Percentiles rank a stretch among this genome's conserved stretches.
These are phyloP conservation scores for Inga leiocalycina DNA, from an alignment of 306 rosid genomes.

Conservation along the genomic window DNA sequence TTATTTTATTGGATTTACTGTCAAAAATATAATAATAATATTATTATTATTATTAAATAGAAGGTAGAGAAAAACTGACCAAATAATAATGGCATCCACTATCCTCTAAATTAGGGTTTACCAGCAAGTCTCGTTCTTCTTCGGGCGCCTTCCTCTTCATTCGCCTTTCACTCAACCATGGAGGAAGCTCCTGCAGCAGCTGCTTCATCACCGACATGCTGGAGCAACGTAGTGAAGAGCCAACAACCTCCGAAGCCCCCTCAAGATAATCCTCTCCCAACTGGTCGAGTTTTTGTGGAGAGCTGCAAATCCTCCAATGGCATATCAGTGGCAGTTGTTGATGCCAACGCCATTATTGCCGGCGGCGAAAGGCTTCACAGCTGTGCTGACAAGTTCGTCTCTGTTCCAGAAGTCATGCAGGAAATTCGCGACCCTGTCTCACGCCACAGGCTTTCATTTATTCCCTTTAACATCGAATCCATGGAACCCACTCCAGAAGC, in stretches of 20 bases:
- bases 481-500: slow-evolving; percentile 84
- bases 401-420: slow-evolving; percentile 71
- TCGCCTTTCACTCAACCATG: slow-evolving; percentile 31
- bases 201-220: slow-evolving; percentile 33
- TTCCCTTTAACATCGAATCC: slow-evolving; percentile 71
- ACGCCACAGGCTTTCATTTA: slow-evolving; percentile 80
- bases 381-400: slow-evolving; percentile 74
- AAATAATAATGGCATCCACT: background rate
- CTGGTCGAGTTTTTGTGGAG: slow-evolving; percentile 46
- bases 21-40: no score
- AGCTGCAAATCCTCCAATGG: slow-evolving; percentile 64
- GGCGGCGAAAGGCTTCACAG: slow-evolving; percentile 68
- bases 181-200: slow-evolving; percentile 39
- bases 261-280: slow-evolving; percentile 32
- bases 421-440: slow-evolving; percentile 93
- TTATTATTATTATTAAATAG: no score
- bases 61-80: no score
- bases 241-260: slow-evolving; percentile 47
- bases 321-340: slow-evolving; percentile 72
- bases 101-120: slow-evolving; percentile 34
- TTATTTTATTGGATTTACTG: no score
- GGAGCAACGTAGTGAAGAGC: slow-evolving; percentile 74
- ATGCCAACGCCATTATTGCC: slow-evolving; percentile 79
- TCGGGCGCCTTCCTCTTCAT: background rate
- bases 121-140: background rate